These are phyloP conservation scores for Mortierella hygrophila DNA, from an alignment of 192 early-diverging fungal species.

Conservation along the genomic window DNA sequence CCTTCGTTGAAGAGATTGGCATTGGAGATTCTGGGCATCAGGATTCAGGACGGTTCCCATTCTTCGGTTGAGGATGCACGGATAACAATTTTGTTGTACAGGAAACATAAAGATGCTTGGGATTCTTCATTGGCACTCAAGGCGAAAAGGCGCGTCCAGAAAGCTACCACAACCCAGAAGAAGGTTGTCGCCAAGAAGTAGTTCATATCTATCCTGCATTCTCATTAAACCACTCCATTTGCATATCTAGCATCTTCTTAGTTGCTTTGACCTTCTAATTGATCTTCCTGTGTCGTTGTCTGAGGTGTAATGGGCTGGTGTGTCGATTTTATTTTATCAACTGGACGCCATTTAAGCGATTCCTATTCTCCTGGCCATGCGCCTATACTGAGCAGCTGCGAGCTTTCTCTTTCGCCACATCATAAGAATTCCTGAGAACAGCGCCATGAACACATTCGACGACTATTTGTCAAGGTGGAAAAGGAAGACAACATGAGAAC, in stretches of 20 bases:
- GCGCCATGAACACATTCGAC: slow-evolving; percentile 38
- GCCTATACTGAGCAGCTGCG: slow-evolving; percentile 54
- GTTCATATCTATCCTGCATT: background rate
- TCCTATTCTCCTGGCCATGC: slow-evolving; percentile 52
- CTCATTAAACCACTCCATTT: background rate
- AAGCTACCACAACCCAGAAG: slow-evolving; percentile 37
- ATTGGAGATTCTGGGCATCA: slow-evolving; percentile 76
- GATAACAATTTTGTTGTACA: slow-evolving; percentile 91
- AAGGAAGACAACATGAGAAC: background rate
- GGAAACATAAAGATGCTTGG: slow-evolving; percentile 86
- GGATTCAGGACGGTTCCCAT: slow-evolving; percentile 90
- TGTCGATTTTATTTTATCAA: background rate
- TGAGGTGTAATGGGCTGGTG: background rate
- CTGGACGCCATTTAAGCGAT: slow-evolving; percentile 18
- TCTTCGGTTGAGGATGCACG: slow-evolving; percentile 93
- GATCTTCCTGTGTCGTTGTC: background rate
- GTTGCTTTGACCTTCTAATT: background rate
- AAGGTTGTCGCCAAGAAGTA: slow-evolving; percentile 13
- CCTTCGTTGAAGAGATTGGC: slow-evolving; percentile 85
- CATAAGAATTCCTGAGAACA: slow-evolving; percentile 39
- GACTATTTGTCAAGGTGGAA: slow-evolving; percentile 12
- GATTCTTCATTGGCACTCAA: slow-evolving; percentile 68
- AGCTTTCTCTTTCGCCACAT: slow-evolving; percentile 48
- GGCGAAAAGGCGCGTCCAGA: slow-evolving; percentile 31
- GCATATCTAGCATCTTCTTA: background rate